Evolutionary conservation across 2,329 filamentous ascomycete genomes (phyloP).

Genomic region (Saccharata proteae): DNA sequence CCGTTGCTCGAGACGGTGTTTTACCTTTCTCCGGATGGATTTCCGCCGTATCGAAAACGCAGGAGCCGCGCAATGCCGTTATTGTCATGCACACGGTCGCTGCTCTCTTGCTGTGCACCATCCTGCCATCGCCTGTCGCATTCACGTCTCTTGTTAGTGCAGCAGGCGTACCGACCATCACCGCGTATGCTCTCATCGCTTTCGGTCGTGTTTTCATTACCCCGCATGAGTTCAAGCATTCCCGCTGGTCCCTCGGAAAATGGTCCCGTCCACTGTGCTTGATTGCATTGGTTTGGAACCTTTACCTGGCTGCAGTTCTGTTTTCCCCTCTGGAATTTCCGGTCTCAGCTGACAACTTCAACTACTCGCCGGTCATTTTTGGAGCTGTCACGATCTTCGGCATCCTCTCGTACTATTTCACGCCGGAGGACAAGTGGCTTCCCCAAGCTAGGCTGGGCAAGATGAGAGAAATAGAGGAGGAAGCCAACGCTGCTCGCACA

Average conservation of each 20-base stretch:
- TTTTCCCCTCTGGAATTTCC: conserved; percentile 27
- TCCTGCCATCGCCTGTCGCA: conserved; percentile 39
- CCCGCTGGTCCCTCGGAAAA: conserved; percentile 23
- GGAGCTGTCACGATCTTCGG: conserved; percentile 27
- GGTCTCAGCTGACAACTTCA: conserved; percentile 21
- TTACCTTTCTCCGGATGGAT: conserved; percentile 49
- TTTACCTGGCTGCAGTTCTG: conserved; percentile 25
- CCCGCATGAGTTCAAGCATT: conserved; percentile 22
- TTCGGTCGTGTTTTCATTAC: conserved; percentile 26
- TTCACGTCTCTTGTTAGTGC: conserved; percentile 27
- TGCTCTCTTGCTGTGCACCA: conserved; percentile 45
- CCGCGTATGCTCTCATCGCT: conserved; percentile 22
- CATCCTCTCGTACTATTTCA: conserved; percentile 22
- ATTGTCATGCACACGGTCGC: conserved; percentile 45
- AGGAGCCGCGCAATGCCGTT: conserved; percentile 49
- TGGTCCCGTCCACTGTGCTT: conserved; percentile 24
- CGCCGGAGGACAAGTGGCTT: conserved; percentile 25
- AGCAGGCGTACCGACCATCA: conserved; percentile 28
- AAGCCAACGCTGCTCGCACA: too few species aligned
- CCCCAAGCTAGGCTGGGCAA: too few species aligned
- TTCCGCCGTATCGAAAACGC: conserved; percentile 38
- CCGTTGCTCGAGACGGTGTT: conserved; percentile 49
- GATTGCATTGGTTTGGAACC: conserved; percentile 26
- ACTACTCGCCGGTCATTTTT: conserved; percentile 27
- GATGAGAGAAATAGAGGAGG: too few species aligned